Conservation (phyloP, 352 stramenopile genomes). For the Pythium diclinum region DNA sequence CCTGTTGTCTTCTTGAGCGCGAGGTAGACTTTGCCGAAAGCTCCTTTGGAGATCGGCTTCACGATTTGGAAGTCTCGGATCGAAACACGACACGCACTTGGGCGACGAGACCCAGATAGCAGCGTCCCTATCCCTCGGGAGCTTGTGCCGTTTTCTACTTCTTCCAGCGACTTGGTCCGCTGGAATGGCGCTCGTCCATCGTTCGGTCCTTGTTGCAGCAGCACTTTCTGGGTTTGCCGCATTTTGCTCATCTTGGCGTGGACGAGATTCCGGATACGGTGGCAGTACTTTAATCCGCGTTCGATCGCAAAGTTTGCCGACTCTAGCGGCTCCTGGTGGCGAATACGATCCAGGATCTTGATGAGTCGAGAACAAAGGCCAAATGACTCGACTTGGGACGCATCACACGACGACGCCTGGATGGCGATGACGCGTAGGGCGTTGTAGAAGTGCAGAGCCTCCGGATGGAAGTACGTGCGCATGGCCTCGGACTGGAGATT, state of each 20-base stretch:
- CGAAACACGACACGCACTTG: slow-evolving; percentile 53
- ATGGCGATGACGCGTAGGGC: slow-evolving; percentile 66
- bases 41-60: slow-evolving; percentile 88
- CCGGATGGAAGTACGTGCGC: slow-evolving; percentile 40
- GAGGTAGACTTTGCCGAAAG: slow-evolving; percentile 88
- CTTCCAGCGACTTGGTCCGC: slow-evolving; percentile 77
- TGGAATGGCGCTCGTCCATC: slow-evolving; percentile 46
- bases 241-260: slow-evolving; percentile 89
- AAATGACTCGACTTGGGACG: slow-evolving; percentile 73
- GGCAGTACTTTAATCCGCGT: slow-evolving; percentile 54
- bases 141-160: slow-evolving; percentile 40
- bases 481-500: slow-evolving; percentile 44
- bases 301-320: slow-evolving; percentile 46
- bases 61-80: slow-evolving; percentile 88
- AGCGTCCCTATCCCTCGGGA: neutral
- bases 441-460: slow-evolving; percentile 73
- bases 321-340: slow-evolving; percentile 43
- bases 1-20: slow-evolving; percentile 84
- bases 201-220: slow-evolving; percentile 59
- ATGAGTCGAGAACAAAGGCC: slow-evolving; percentile 68
- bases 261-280: slow-evolving; percentile 62
- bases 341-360: slow-evolving; percentile 76
- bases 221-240: slow-evolving; percentile 74
- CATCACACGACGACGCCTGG: slow-evolving; percentile 66
- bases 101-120: slow-evolving; percentile 19